Evolutionary conservation across 2,329 filamentous ascomycete genomes (phyloP), one percentile per base, ranked within the genome.

Genomic region (Fusarium aywerte): DNA sequence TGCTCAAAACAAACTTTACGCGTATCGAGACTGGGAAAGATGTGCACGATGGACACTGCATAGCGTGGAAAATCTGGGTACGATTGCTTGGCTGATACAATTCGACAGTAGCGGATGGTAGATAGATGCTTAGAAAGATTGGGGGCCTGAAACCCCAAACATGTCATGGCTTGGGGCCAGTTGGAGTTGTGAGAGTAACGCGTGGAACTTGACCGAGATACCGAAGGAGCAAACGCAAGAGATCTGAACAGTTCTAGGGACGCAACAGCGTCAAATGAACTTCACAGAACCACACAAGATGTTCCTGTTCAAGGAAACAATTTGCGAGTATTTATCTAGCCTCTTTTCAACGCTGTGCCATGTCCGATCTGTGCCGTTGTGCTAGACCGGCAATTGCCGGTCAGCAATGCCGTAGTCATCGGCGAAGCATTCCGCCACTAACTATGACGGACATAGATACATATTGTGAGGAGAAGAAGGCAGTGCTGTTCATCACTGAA

Each of bases 121-220:
- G 39, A 4, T n/a, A 27, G 39, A 40, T 42, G 47, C 23, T 12
- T 11, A 20, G 20, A 27, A 27, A 55, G 38, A 39, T 63, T 63
- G 60, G 60, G 60, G 60, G 58, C 16, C 20, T 42, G 5, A 27
- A 51, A 64, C 60, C 60, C 58, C 58, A 63, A 63, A 54, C 36
- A 40, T 57, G 43, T 13, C 36, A 27, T 43, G 40, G 23, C 25
- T 43, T 43, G 40, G 39, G 25, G n/a, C 32, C 8, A 16, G 38
- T 62, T 62, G 58, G 47, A 56, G 45, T 27, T 43, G 32, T 25
- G 32, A 38, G 9, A 20, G 23, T 4, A 42, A 36, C 49, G 59
- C 49, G 13, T 29, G 20, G 3, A 62, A 20, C 15, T 62, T 13
- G 35, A 32, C 59, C 59, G 59, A 62, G 8, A 56, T 33, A 40